Base-by-base conservation (phyloP, 805 yeast species). In the Ogataea parapolymorpha region DNA sequence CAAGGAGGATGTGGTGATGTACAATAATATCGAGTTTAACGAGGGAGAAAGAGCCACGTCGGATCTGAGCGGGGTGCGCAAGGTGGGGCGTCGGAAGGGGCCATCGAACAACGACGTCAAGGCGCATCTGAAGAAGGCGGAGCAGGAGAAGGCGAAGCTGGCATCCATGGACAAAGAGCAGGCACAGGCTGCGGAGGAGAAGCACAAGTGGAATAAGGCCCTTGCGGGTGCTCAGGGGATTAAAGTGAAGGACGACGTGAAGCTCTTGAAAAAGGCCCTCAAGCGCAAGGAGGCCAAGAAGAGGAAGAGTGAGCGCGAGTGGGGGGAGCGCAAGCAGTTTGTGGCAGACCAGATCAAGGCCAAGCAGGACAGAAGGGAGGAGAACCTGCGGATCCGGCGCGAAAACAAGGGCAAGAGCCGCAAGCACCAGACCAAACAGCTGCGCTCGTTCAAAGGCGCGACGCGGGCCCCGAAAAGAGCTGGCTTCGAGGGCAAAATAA, bases 201-300 rank as follows among this genome's bases (percentile, higher is more conserved):
- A 89, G 56, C 81, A 79, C 26, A 79, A 81, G 55, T 93, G 99
- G 99, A 79, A 76, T 53, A 76, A 77, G 53, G 87, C 93, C 9
- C 70, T 91, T 66, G 74, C 84, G 23, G 90, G 83, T 57, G 88
- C 95, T 6, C 95, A 89, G 63, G 99, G 99, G 37, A 66, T 79
- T 20, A 91, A 88, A 62, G 70, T 91, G 33, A 85, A 84, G 54
- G 96, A 93, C 63, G 95, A 91, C 62, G 98, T 91, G 61, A 82
- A 78, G 58, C 67, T 93, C 53, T 74, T 93, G 63, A 83, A 82
- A 56, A 91, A 87, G 62, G 86, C 97, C 2, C 64, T 91, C 46
- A 89, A 85, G 68, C 75, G 85, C 54, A 86, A 88, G 59, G 91
- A 87, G 54, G 79, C 85, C 46, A 74, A 75, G 58, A 93, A 93